Evolutionary conservation across 164 flowering plant species (phyloP), one percentile per base, ranked within the genome.

Genomic region (Dillenia suffruticosa): DNA sequence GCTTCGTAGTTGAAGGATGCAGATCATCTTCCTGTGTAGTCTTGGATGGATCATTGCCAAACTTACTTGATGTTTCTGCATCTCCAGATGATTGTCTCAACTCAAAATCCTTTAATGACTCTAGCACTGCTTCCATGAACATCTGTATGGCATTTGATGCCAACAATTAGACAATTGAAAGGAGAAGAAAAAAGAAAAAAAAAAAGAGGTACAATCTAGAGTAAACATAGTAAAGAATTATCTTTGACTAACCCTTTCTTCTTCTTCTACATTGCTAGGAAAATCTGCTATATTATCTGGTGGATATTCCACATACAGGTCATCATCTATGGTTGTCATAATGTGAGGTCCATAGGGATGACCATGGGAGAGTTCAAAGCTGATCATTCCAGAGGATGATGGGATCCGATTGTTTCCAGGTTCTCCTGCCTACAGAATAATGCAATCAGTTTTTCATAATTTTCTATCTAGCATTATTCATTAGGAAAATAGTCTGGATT

Each of bases 41-140:
- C 49, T 67, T 64, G 0, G 59, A 15, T 44, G 74, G 61, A 48
- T 64, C 58, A 32, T 59, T 13, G 22, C 15, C 61, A 16, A 22
- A 64, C 7, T 6, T 32, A 57, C 46, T 54, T 2, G 84, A 58
- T 22, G 65, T 45, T 49, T 72, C 69, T 51, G 64, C 72, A 50
- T 72, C 83, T 54, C 63, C 78, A 19, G 58, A 58, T 10, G 87
- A 80, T 6, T 63, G 66, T 46, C 70, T 79, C 68, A 64, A 58
- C 60, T 81, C 87, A 75, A 80, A 46, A 63, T 86, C 98, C 65
- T 88, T 87, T 51, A 93, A 70, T 15, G 98, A 93, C 66, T 76
- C 78, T 1, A 87, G 59, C 43, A 93, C 78, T 10, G 98, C 98
- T 79, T 77, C 92, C 91, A 84, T 84, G 50, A 90, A 56, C 97